These are phyloP conservation scores for Luvunga scandens DNA, from an alignment of 345 rosid species.

Conservation along the genomic window DNA sequence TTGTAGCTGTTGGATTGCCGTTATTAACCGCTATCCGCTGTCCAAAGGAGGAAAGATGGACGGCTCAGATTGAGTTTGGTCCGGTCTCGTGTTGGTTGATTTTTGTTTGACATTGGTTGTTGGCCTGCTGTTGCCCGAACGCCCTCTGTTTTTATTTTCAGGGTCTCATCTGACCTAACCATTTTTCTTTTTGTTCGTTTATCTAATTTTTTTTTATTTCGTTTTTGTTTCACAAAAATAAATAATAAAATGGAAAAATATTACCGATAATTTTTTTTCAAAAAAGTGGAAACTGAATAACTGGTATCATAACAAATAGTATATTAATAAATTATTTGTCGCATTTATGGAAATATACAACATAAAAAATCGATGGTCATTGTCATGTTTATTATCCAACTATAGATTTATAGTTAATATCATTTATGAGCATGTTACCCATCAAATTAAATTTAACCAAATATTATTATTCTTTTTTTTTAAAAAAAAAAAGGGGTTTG, in stretches of 20 bases:
- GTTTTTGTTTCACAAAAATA: not conserved
- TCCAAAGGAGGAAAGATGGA: conserved; percentile 26
- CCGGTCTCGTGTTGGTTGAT: conserved; percentile 9
- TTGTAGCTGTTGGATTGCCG: conserved; percentile 34
- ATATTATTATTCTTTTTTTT: too few relatives aligned
- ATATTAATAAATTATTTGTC: too few relatives aligned
- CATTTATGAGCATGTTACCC: not conserved
- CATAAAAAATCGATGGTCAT: too few relatives aligned
- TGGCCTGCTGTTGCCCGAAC: conserved; percentile 10
- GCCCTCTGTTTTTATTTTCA: not conserved
- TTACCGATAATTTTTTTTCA: too few relatives aligned
- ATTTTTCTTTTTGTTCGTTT: not conserved
- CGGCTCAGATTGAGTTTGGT: conserved; percentile 30
- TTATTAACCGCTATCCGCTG: conserved; percentile 35
- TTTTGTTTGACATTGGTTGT: conserved; percentile 32
- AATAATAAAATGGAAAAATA: too few relatives aligned
- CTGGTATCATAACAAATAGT: not conserved
- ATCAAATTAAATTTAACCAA: too few relatives aligned
- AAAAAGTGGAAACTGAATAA: not conserved
- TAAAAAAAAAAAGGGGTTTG: too few relatives aligned
- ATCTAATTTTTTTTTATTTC: not conserved
- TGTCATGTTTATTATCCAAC: too few relatives aligned
- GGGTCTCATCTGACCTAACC: not conserved
- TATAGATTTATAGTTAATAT: too few relatives aligned
- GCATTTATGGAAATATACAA: too few relatives aligned